These are phyloP conservation scores for Macrophomina phaseolina DNA, from an alignment of 2,329 filamentous ascomycete genomes.

Conservation along the genomic window DNA sequence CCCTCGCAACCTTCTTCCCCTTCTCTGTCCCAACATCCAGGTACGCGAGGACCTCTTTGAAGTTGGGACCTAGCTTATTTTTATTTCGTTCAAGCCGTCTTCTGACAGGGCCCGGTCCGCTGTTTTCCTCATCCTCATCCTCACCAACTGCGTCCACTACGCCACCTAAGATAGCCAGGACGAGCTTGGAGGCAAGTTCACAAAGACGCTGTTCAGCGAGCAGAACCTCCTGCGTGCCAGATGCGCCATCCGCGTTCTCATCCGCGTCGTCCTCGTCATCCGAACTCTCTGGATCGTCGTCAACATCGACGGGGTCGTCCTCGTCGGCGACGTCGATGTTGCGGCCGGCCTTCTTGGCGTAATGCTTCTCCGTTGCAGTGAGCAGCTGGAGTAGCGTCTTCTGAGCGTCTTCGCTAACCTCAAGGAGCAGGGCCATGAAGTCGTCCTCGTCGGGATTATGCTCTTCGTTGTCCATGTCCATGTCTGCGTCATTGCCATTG, in stretches of 20 bases:
- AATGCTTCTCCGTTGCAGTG: constrained; percentile 74
- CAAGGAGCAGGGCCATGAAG: constrained; percentile 68
- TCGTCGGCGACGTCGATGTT: constrained; percentile 55
- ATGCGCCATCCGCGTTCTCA: constrained; percentile 55
- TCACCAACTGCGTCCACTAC: constrained; percentile 64
- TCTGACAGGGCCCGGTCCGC: constrained; percentile 60
- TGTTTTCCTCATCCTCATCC: constrained; percentile 25
- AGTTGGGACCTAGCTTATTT: constrained; percentile 79
- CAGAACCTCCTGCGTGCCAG: constrained; percentile 61
- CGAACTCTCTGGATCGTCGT: constrained; percentile 66
- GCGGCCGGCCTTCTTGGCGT: constrained; percentile 42
- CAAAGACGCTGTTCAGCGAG: constrained; percentile 86
- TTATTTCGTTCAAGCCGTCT: constrained; percentile 80
- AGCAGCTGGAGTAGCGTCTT: constrained; percentile 77
- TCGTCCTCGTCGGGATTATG: constrained; percentile 56
- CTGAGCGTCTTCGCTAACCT: constrained; percentile 68
- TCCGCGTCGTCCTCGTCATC: constrained; percentile 57
- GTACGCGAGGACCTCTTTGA: constrained; percentile 81
- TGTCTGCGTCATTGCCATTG: constrained; percentile 29
- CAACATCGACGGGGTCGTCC: constrained; percentile 72
- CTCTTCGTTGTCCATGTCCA: constrained; percentile 36
- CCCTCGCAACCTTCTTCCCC: constrained; percentile 50
- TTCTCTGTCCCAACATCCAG: constrained; percentile 69
- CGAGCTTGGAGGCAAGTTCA: constrained; percentile 82
- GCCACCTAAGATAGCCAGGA: constrained; percentile 77